These are phyloP conservation scores for Rhodamnia rubescens DNA, from an alignment of 345 rosid genomes.

Conservation along the genomic window DNA sequence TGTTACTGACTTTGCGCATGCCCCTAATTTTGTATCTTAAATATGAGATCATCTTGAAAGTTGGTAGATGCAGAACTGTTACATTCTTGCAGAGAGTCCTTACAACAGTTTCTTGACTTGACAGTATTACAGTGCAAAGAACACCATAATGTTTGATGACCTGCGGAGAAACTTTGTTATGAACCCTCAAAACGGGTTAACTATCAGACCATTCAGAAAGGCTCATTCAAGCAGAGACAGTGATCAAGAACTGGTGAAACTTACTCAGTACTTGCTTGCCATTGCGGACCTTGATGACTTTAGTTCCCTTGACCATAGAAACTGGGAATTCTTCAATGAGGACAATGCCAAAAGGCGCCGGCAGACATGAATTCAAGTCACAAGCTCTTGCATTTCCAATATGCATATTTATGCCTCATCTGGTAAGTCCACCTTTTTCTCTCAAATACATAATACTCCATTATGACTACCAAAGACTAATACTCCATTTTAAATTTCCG, in stretches of 20 bases:
- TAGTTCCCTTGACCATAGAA: constrained; percentile 58
- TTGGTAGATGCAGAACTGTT: neutral
- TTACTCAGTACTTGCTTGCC: constrained; percentile 75
- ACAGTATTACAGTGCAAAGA: constrained; percentile 71
- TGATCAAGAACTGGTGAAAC: constrained; percentile 80
- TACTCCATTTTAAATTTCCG: neutral
- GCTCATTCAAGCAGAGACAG: constrained; percentile 81
- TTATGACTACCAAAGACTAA: neutral
- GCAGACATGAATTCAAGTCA: constrained; percentile 22
- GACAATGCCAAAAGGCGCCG: constrained; percentile 65
- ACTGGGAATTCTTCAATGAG: constrained; percentile 62
- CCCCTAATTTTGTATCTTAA: neutral
- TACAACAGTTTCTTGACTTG: neutral
- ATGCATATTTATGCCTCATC: neutral
- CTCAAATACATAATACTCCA: neutral
- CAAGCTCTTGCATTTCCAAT: constrained; percentile 1
- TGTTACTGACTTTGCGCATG: neutral
- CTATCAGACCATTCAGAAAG: constrained; percentile 73
- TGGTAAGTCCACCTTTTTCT: neutral
- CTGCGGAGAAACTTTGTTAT: constrained; percentile 79
- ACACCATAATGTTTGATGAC: constrained; percentile 98
- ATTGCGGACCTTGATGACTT: constrained; percentile 78
- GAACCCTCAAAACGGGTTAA: constrained; percentile 90
- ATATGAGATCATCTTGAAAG: neutral
- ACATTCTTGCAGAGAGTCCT: neutral